phyloP scores from a whole-genome alignment of 495 filamentous ascomycete genomes.

The Collariella sp. region DNA sequence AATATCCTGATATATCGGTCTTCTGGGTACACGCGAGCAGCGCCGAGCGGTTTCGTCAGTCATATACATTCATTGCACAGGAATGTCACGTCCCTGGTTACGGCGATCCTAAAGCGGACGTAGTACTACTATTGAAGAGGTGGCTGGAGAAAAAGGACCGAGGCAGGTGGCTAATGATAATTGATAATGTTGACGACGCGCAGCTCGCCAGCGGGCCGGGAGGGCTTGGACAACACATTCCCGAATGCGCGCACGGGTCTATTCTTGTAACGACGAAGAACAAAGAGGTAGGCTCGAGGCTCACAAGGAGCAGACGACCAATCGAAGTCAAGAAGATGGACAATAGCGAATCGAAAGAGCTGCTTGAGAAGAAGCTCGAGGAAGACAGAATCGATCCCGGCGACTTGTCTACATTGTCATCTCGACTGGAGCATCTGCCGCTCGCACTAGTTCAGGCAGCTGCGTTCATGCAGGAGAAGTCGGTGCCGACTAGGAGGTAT shows the following conservation, averaged over 20 bases:
- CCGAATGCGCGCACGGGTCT: conserved; percentile 25
- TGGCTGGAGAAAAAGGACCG: conserved; percentile 32
- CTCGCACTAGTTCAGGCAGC: conserved; percentile 44
- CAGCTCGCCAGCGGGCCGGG: conserved; percentile 11
- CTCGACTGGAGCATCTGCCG: conserved; percentile 34
- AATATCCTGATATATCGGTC: conserved; percentile 28
- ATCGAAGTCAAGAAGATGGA: conserved; percentile 30
- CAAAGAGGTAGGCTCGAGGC: conserved; percentile 20
- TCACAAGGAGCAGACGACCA: conserved; percentile 8
- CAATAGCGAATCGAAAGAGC: conserved; percentile 16
- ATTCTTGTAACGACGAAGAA: conserved; percentile 37
- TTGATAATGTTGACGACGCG: conserved; percentile 45
- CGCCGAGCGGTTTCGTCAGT: conserved; percentile 31
- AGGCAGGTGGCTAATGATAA: conserved; percentile 40
- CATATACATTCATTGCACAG: conserved; percentile 35
- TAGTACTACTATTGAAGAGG: conserved; percentile 27
- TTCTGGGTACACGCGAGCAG: conserved; percentile 42
- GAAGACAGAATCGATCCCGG: neutral
- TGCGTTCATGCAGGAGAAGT: conserved; percentile 40
- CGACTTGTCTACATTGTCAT: conserved; percentile 23
- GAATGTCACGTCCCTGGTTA: conserved; percentile 21
- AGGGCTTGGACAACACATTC: conserved; percentile 17
- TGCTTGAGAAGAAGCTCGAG: conserved; percentile 12
- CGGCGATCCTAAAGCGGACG: conserved; percentile 26
- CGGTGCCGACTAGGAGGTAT: conserved; percentile 24